These are phyloP conservation scores for Daldinia childiae DNA, from an alignment of 495 filamentous ascomycete species.

Conservation along the genomic window DNA sequence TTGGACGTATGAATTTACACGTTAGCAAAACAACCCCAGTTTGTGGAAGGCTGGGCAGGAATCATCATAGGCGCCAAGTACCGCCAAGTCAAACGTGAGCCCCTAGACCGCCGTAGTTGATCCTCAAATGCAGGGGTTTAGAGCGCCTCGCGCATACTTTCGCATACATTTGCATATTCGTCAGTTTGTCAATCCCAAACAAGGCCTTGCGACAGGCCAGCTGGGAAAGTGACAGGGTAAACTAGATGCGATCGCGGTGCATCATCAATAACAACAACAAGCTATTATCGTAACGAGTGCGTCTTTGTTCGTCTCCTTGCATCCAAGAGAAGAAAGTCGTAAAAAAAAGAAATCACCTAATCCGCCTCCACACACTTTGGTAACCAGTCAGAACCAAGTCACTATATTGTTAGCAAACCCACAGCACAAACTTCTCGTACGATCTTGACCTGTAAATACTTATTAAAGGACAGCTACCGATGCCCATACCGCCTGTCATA, in stretches of 20 bases:
- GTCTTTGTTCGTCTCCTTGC: not conserved
- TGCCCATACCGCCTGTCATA: not conserved
- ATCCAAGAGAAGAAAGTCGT: not conserved
- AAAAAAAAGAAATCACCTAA: not conserved
- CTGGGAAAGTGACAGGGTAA: constrained; percentile 35
- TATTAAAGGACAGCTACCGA: constrained; percentile 10
- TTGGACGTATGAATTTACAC: constrained; percentile 19
- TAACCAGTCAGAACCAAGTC: constrained; percentile 5
- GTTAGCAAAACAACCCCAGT: constrained; percentile 22
- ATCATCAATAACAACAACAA: not conserved
- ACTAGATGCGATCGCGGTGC: not conserved
- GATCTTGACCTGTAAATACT: constrained; percentile 14
- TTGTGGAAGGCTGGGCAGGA: constrained; percentile 17
- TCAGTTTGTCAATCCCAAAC: constrained; percentile 34
- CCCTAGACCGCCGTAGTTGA: constrained; percentile 38
- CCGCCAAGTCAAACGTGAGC: constrained; percentile 42
- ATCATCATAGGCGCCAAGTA: constrained; percentile 38
- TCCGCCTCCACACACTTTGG: not conserved
- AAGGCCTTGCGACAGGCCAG: constrained; percentile 35
- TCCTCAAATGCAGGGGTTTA: constrained; percentile 31
- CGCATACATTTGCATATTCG: not conserved
- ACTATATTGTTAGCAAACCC: not conserved
- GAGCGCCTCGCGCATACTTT: constrained; percentile 17
- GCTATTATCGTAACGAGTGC: constrained; percentile 12
- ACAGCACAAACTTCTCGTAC: constrained; percentile 8